Base-by-base conservation (phyloP, 2,329 filamentous ascomycete species). In the Coniochaeta sp. region DNA sequence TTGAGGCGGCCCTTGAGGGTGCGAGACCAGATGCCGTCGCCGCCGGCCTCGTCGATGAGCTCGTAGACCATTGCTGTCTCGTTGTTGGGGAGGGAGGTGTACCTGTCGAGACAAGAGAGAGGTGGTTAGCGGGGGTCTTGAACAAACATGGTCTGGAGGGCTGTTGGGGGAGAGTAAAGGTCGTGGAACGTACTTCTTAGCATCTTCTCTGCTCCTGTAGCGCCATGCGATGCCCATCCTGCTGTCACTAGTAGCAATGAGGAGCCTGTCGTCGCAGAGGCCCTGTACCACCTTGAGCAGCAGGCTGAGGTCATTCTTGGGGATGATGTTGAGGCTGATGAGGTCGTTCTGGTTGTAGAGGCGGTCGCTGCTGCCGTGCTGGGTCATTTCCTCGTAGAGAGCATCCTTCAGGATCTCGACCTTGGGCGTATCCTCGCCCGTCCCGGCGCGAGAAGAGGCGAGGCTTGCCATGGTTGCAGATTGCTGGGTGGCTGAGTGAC, bases 1-100 rank as follows among this genome's bases (percentile, higher is more conserved):
- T 91, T 89, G 61, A 91, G 88, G 62, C 87, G 86, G 66, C 81
- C 82, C 72, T 93, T 90, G 67, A 99, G 88, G 16, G 87, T 89
- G 71, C 91, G 91, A 63, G 89, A 89, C 95, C 95, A 99, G 69
- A 96, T 91, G 62, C 93, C 95, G 68, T 91, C 89, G 65, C 85
- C 84, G 64, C 89, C 90, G 33, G 90, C 88, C 67, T 90, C 88
- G 75, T 98, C 93, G 70, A 99, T 93, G 67, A 91, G 85, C 65
- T 87, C 86, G 81, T 96, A 98, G 28, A 98, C 89, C 70, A 96
- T 82, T 70, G 86, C 84, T 74, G 88, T 84, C 67, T 98, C 93
- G 69, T 93, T 86, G 62, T 85, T 84, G 55, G 78, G 75, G 63
- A 86, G 81, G 62, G 78, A 77, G 65, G 81, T 82, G 72, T 86